Conservation (phyloP, 140 eudicot genomes). For the Ambrosia hybrid region DNA sequence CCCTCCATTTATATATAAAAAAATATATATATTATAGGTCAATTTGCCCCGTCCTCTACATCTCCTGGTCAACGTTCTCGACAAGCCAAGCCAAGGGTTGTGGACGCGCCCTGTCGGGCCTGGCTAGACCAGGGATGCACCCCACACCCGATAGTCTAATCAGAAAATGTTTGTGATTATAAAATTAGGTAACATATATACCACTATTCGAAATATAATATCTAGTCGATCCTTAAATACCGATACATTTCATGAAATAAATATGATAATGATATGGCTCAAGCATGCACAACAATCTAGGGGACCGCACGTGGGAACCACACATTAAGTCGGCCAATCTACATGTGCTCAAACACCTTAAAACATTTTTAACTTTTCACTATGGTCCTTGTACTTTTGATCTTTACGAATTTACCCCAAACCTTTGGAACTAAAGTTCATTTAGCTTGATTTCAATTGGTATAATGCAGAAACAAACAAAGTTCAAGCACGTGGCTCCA, state of each 20-base stretch:
- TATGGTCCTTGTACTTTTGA: background rate
- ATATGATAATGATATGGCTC: constrained; percentile 12
- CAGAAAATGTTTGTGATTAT: no score
- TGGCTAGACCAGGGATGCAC: no score
- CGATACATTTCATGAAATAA: constrained; percentile 13
- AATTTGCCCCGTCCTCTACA: no score
- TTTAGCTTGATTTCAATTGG: background rate
- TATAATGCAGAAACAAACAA: background rate
- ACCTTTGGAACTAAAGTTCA: background rate
- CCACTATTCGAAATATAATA: background rate
- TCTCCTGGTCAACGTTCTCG: no score
- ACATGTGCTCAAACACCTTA: background rate
- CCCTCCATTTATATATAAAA: no score
- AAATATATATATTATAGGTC: no score
- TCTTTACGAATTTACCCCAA: background rate
- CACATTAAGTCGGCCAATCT: background rate
- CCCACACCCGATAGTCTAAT: no score
- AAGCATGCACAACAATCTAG: background rate
- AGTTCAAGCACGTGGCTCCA: constrained; percentile 20
- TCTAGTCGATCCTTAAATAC: background rate
- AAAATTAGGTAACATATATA: no score
- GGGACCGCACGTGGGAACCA: constrained; percentile 22
- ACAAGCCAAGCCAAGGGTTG: no score
- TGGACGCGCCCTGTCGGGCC: no score
- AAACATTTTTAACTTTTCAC: background rate